phyloP scores from a whole-genome alignment of 192 early-diverging fungal species.

The Coemansia sp. region DNA sequence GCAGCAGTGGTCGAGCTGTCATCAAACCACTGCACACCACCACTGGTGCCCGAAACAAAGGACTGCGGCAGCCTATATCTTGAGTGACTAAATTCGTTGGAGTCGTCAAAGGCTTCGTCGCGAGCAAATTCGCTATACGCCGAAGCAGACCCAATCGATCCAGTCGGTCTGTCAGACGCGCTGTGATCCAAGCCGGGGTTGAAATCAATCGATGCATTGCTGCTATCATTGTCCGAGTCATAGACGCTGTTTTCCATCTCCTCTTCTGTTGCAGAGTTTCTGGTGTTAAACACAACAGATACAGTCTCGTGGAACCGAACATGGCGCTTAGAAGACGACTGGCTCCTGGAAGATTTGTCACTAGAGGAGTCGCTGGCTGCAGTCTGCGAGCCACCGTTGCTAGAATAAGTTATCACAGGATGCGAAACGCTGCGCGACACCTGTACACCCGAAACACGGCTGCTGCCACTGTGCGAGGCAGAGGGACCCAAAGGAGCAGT shows the following conservation, averaged over 20 bases:
- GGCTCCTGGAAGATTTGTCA: constrained; percentile 41
- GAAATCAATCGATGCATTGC: constrained; percentile 35
- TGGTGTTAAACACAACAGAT: constrained; percentile 45
- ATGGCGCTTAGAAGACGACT: constrained; percentile 48
- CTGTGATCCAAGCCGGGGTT: neutral
- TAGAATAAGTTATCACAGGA: neutral
- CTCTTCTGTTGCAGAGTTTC: constrained; percentile 25
- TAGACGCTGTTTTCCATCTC: constrained; percentile 9
- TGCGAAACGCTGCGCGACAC: constrained; percentile 14
- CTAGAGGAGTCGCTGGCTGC: constrained; percentile 29
- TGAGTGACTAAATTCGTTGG: constrained; percentile 16
- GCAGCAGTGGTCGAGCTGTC: constrained; percentile 5
- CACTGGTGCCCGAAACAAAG: neutral
- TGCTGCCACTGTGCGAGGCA: neutral
- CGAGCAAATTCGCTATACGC: neutral
- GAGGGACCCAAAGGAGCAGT: neutral
- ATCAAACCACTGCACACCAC: constrained; percentile 15
- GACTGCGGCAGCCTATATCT: constrained; percentile 30
- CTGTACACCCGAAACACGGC: neutral
- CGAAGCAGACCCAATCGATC: neutral
- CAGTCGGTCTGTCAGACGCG: neutral
- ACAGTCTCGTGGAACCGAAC: constrained; percentile 53
- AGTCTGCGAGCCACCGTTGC: neutral
- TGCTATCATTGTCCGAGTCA: constrained; percentile 49
- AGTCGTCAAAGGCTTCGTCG: constrained; percentile 47